These are phyloP conservation scores for Xylariaceae sp. DNA, from an alignment of 2,329 filamentous ascomycete species.

Conservation along the genomic window DNA sequence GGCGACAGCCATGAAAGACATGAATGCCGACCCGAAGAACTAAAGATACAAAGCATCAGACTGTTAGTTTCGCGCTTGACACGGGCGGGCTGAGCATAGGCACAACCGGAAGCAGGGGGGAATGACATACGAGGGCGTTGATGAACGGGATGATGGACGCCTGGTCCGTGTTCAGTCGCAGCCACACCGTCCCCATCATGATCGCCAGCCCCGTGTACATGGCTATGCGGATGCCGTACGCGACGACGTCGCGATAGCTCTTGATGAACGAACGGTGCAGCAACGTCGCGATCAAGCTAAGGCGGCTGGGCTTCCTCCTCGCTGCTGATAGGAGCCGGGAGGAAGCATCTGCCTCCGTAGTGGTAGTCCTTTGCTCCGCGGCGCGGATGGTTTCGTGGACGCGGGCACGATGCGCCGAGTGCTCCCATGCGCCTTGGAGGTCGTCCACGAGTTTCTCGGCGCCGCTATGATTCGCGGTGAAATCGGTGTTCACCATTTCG, in stretches of 20 bases:
- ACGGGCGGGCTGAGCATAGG: no score
- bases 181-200: conserved; percentile 88
- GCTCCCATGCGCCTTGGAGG: conserved; percentile 59
- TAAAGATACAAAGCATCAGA: conserved; percentile 24
- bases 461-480: conserved; percentile 54
- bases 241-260: conserved; percentile 80
- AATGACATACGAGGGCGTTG: conserved; percentile 67
- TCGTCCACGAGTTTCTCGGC: conserved; percentile 52
- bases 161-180: conserved; percentile 70
- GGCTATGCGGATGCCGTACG: conserved; percentile 77
- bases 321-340: conserved; percentile 18
- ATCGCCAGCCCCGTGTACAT: conserved; percentile 79
- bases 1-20: conserved; percentile 81
- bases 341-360: conserved; percentile 13
- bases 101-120: neutral
- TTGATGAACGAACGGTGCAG: conserved; percentile 83
- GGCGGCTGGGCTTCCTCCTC: conserved; percentile 46
- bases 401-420: conserved; percentile 43
- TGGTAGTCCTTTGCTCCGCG: conserved; percentile 35
- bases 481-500: conserved; percentile 78
- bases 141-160: conserved; percentile 77
- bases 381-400: conserved; percentile 29
- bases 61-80: no score
- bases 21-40: conserved; percentile 74
- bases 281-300: conserved; percentile 62